Evolutionary conservation across 2,329 filamentous ascomycete species (phyloP), one percentile per base, ranked within the genome.

Genomic region (Sporothrix schenckii): DNA sequence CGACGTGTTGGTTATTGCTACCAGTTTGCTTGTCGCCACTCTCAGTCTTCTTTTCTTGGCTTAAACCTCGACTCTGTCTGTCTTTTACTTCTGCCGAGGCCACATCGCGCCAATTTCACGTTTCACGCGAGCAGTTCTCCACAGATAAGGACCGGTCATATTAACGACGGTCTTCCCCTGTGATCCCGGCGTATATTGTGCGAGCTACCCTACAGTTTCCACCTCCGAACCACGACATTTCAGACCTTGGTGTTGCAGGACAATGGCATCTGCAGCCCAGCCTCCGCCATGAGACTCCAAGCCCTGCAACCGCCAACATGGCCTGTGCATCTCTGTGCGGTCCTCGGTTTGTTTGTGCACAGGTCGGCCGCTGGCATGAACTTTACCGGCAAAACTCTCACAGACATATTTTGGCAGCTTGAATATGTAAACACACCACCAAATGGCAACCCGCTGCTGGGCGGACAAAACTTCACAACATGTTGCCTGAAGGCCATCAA

Each of bases 401-500:
- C 47, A 19, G 70, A 72, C 27, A 39, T 74, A 11, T 73, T 75
- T 60, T 69, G 69, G 67, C 71, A 73, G 61, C 72, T 75, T 10
- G 52, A 69, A 3, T 47, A 69, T n/a, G 56, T 61, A 27, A 6
- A 54, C 67, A 68, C 58, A 4, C 65, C 72, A 1, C 65, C 50
- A 14, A 68, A 11, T 16, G 10, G 54, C 16, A 67, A 66, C 13
- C 61, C 68, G 2, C 30, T 19, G 5, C 39, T 73, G 9, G 76
- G 76, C 47, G 71, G 73, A 4, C 76, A 76, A 6, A 76, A 77
- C 52, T 75, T 75, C 53, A 76, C 75, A 3, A 74, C 72, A 16
- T 77, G 76, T 72, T 77, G 76, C 53, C 63, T 76, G n/a, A 72
- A 73, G 49, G 76, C 76, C 24, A 44, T 77, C 58, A 72, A 72